Conservation (phyloP, 225 moss, liverwort and hornwort genomes). For the Climacium dendroides region DNA sequence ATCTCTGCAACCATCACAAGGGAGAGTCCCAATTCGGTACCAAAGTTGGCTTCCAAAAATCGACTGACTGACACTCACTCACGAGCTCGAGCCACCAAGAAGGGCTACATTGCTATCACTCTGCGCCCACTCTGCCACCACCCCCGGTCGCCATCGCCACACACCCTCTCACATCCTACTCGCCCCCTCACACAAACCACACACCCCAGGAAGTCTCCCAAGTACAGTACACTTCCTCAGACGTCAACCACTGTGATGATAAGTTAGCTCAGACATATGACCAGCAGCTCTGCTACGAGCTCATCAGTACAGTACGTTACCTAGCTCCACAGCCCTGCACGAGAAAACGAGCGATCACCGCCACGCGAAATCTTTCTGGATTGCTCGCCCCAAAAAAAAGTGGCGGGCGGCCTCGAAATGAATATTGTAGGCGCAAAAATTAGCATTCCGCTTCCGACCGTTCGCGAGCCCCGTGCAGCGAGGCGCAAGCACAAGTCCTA, state of each 20-base stretch:
- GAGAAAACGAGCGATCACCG: background rate
- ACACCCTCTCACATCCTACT: background rate
- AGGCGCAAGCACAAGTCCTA: too few relatives aligned
- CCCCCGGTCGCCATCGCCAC: background rate
- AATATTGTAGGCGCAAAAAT: background rate
- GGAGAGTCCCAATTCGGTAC: background rate
- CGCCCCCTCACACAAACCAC: background rate
- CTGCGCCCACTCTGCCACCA: background rate
- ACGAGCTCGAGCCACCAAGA: background rate
- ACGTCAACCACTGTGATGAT: background rate
- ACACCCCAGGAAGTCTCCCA: background rate
- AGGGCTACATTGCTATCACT: constrained; percentile 9
- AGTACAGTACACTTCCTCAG: background rate
- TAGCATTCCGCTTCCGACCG: background rate
- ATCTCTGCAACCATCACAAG: background rate
- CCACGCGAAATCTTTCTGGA: background rate
- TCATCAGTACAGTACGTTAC: background rate
- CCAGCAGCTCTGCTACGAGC: background rate
- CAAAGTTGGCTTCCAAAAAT: background rate
- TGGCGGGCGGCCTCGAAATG: background rate
- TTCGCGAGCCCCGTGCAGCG: background rate
- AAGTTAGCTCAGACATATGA: background rate
- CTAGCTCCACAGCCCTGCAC: background rate
- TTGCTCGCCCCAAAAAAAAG: background rate
- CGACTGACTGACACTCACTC: background rate